Conservation (phyloP, 1,284 basidiomycete genomes). For the Malassezia psittaci region DNA sequence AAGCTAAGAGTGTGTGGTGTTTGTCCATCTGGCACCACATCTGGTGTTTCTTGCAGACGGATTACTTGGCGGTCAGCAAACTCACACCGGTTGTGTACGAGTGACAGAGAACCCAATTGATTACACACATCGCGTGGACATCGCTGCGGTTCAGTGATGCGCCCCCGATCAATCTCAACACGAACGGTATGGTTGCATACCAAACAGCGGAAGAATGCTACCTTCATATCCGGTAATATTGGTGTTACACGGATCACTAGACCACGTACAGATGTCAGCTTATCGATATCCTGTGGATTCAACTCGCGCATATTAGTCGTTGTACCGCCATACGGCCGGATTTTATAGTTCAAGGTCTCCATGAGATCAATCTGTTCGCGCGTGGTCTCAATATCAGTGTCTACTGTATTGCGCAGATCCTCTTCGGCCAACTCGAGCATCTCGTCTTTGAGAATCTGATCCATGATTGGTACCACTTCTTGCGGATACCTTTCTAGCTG, state of each 20-base stretch:
- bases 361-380: conserved; percentile 47
- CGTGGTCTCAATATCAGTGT: conserved; percentile 61
- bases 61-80: conserved; percentile 93
- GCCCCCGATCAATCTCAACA: conserved; percentile 88
- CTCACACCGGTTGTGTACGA: conserved; percentile 92
- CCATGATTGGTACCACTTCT: conserved; percentile 92
- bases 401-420: conserved; percentile 61
- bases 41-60: conserved; percentile 90
- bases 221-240: conserved; percentile 95
- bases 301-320: conserved; percentile 50
- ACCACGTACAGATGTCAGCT: conserved; percentile 87
- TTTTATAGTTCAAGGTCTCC: conserved; percentile 65
- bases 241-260: conserved; percentile 94
- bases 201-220: conserved; percentile 95
- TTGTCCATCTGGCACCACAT: conserved; percentile 93
- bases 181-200: conserved; percentile 88
- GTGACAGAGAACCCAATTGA: conserved; percentile 74
- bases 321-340: conserved; percentile 74
- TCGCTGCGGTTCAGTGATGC: conserved; percentile 79
- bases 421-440: conserved; percentile 52
- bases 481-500: conserved; percentile 78
- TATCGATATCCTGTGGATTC: conserved; percentile 45
- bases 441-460: conserved; percentile 78
- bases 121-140: conserved; percentile 89
- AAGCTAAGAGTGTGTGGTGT: conserved; percentile 93